Base-by-base conservation (phyloP, 179 eudicot genomes). In the Actinidia arguta region DNA sequence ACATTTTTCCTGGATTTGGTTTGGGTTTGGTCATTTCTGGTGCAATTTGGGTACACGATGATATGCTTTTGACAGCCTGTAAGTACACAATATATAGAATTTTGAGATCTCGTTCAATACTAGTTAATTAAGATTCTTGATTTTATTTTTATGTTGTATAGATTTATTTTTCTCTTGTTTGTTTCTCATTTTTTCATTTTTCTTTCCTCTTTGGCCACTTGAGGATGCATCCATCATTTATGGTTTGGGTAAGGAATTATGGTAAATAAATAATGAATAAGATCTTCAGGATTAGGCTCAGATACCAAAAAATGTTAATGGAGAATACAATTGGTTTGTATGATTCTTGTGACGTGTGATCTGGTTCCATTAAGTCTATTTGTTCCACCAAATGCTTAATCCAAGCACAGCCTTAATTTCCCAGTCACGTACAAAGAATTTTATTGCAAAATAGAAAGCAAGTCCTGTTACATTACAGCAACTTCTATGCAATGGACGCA, bases 1-100 rank as follows among this genome's bases (percentile, higher is more conserved):
- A 96, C 87, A 96, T 96, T 81, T 96, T 96, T 83, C 99, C 99
- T 31, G 99, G 99, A 70, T 83, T 96, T 79, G 99, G 99, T 80
- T 89, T 94, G 74, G 98, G 99, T 73, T 85, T 96, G 90, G 88
- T 96, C 62, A 93, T 96, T 16, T 90, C 97, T 79, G 99, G 99
- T 76, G 96, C 99, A 46, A 96, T 96, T 76, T 96, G 99, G 46
- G 98, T 96, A 36, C 98, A 96, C 50, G 93, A 93, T 75, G 97
- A 90, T 73, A 94, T 96, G 98, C 98, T 96, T 87, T 82, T 96
- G 82, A 96, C 94, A 73, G 99, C 99, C 46, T 90, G 99, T 96
- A 91, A 94, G 99, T 91, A 44, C 52, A 36, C 27, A 13, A 44
- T n/a, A 42, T 44, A 11, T 39, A 70, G 73, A 66, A 25, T 44